These are phyloP conservation scores for Mesotaenium endlicherianum DNA, from an alignment of 139 green algal genomes.

Conservation along the genomic window DNA sequence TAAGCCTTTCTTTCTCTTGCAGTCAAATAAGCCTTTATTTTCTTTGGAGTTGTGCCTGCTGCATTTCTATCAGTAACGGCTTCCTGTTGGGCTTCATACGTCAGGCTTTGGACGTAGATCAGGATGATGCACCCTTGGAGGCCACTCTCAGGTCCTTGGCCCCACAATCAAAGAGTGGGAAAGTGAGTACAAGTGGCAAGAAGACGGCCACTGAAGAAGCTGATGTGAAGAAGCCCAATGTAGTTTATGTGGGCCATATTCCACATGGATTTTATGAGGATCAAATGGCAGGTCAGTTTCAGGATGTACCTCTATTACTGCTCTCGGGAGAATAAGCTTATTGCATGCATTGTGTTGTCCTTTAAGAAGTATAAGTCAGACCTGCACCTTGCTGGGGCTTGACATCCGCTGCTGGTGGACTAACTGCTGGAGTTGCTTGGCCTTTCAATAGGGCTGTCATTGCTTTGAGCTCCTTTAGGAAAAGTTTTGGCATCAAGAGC, in stretches of 20 bases:
- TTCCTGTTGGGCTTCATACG: too few relatives aligned
- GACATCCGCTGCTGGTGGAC: neutral
- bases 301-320: neutral
- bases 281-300: slow-evolving; percentile 50
- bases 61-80: too few relatives aligned
- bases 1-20: too few relatives aligned
- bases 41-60: too few relatives aligned
- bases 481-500: neutral
- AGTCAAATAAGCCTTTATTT: too few relatives aligned
- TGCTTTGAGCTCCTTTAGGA: neutral
- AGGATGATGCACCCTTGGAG: too few relatives aligned
- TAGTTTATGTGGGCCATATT: slow-evolving; percentile 56
- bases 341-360: neutral
- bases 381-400: neutral
- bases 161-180: too few relatives aligned
- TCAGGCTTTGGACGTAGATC: too few relatives aligned
- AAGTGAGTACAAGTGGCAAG: too few relatives aligned
- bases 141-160: too few relatives aligned
- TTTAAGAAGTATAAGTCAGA: neutral
- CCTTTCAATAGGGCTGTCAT: neutral
- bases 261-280: slow-evolving; percentile 63
- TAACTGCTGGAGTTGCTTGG: neutral
- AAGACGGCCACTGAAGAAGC: too few relatives aligned
- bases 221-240: slow-evolving; percentile 25
- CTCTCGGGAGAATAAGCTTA: neutral